Conservation (phyloP, 805 yeast genomes). For the Hanseniaspora osmophila region DNA sequence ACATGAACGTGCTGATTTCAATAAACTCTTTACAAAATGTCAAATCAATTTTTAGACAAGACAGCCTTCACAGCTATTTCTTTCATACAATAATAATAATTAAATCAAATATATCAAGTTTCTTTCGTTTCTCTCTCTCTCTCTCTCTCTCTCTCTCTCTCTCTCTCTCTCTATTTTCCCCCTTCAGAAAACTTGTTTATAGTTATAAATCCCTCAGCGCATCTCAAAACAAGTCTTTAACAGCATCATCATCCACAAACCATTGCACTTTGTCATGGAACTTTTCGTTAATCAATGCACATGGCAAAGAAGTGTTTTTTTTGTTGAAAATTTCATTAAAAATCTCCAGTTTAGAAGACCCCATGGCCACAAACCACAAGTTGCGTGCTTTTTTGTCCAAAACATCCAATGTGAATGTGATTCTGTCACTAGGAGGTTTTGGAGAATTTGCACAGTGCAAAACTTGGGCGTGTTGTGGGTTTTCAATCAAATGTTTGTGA, state of each 20-base stretch:
- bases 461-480: slow-evolving; percentile 38
- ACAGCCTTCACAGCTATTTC: too few species aligned
- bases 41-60: background rate
- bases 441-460: slow-evolving; percentile 71
- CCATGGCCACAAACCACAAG: slow-evolving; percentile 80
- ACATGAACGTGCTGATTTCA: too few species aligned
- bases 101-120: too few species aligned
- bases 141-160: too few species aligned
- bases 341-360: slow-evolving; percentile 65
- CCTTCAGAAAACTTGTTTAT: too few species aligned
- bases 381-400: slow-evolving; percentile 20
- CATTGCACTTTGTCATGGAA: slow-evolving; percentile 46
- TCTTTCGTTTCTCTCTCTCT: too few species aligned
- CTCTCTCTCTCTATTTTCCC: too few species aligned
- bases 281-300: slow-evolving; percentile 56
- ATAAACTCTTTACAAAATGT: too few species aligned
- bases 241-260: slow-evolving; percentile 76
- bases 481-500: slow-evolving; percentile 39
- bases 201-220: too few species aligned
- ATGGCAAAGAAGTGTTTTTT: slow-evolving; percentile 41
- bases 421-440: slow-evolving; percentile 87
- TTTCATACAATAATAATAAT: too few species aligned
- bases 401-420: slow-evolving; percentile 74
- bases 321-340: slow-evolving; percentile 55
- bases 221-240: slow-evolving; percentile 35